These are phyloP conservation scores for Leptodontidium sp. DNA, from an alignment of 2,329 filamentous ascomycete genomes.

Conservation along the genomic window DNA sequence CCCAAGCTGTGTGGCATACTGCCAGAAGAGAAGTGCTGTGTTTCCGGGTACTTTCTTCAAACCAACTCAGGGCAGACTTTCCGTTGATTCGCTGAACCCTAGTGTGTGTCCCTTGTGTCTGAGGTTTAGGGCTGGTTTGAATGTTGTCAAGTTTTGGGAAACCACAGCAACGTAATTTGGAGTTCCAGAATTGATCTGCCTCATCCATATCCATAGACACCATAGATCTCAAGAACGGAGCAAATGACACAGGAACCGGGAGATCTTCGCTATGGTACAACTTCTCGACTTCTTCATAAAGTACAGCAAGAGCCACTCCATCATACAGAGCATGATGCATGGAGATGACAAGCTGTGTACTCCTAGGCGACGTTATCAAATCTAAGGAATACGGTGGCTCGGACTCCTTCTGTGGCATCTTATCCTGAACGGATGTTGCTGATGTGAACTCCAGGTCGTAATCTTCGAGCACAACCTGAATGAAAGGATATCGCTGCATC, in stretches of 20 bases:
- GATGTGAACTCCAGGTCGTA: constrained; percentile 46
- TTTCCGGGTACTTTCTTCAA: constrained; percentile 59
- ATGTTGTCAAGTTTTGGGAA: constrained; percentile 38
- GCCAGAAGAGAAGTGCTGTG: constrained; percentile 70
- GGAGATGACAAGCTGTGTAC: constrained; percentile 39
- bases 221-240: constrained; percentile 69
- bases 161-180: constrained; percentile 61
- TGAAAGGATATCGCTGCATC: constrained; percentile 67
- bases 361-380: constrained; percentile 20
- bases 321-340: constrained; percentile 88
- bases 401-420: constrained; percentile 19
- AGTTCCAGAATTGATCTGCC: constrained; percentile 72
- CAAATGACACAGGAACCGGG: constrained; percentile 61
- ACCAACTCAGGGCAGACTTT: constrained; percentile 35
- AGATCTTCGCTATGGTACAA: constrained; percentile 59
- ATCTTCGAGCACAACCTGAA: constrained; percentile 72
- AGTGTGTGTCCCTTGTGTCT: constrained; percentile 5
- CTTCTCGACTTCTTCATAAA: constrained; percentile 76
- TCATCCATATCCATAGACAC: constrained; percentile 55
- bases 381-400: constrained; percentile 43
- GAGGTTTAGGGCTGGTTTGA: not conserved
- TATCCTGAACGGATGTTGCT: constrained; percentile 14
- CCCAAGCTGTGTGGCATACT: constrained; percentile 77
- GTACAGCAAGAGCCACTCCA: constrained; percentile 74
- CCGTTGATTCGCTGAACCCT: constrained; percentile 32